Evolutionary conservation across 192 early-diverging fungal species (phyloP), one percentile per base, ranked within the genome.

Genomic region (Diversispora epigaea): DNA sequence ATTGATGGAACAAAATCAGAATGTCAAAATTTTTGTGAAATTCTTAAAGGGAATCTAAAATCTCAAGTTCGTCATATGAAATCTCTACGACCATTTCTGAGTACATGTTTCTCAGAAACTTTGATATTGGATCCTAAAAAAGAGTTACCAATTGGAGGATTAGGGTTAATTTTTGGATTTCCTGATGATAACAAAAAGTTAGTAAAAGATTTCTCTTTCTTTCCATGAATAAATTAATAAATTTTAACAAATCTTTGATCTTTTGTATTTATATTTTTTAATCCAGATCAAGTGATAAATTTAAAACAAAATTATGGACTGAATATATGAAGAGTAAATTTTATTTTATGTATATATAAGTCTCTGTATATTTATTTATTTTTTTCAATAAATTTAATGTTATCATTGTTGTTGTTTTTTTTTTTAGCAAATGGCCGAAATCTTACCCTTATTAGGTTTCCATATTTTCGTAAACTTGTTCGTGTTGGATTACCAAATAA

Each of bases 391-490:
- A 14, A 12, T 50, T 50, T 17, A 52, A 54, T 10, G 14, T 17
- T 17, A 11, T 10, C 4, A 54, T 17, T 10, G n/a, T 17, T 17
- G n/a, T n/a, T n/a, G n/a, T 54, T 54, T 17, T 54, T 7, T 17
- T 54, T 54, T 17, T 54, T 43, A 72, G 81, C 77, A 32, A 80
- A 93, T 80, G 96, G 96, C 0, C 86, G 96, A 47, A 96, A 98
- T 61, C 80, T 98, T 80, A 96, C 95, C 2, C 81, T 91, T 47
- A 84, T 95, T 7, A 88, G 92, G 45, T 83, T 89, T 0, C 84
- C 94, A 3, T 93, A 91, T 62, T 96, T 95, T 82, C 88, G 90
- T 64, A 93, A 94, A 62, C 84, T 98, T 15, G 89, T 96, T 57
- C 89, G 93, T 19, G 89, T 95, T 6, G 96, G 96, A 3, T 82